Evolutionary conservation across 805 yeast genomes (phyloP).

Genomic region (Metschnikowia bowlesiae): DNA sequence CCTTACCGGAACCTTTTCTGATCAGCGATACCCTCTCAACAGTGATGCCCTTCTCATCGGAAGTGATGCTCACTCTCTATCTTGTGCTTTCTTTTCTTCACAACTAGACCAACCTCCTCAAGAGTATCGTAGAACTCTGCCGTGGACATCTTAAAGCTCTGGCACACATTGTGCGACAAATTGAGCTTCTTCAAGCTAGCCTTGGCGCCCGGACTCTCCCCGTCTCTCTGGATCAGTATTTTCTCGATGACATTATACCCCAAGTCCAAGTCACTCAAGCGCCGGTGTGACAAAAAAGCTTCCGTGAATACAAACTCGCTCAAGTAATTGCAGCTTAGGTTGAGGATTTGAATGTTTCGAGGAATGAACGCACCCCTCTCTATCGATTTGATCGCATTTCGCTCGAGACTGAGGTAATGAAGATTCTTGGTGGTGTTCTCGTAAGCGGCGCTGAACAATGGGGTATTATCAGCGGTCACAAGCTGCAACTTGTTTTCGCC

Average conservation of each 20-base stretch:
- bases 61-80: constrained; percentile 26
- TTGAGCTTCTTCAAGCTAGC: constrained; percentile 16
- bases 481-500: constrained; percentile 14
- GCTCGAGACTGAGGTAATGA: constrained; percentile 13
- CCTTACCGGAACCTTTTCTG: too few species aligned
- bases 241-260: constrained; percentile 6
- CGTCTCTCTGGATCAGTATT: constrained; percentile 5
- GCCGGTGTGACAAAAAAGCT: constrained; percentile 8
- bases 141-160: constrained; percentile 12
- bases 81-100: constrained; percentile 20
- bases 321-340: constrained; percentile 19
- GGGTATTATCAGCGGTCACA: constrained; percentile 12
- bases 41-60: not conserved
- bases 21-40: too few species aligned
- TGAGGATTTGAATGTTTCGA: constrained; percentile 6
- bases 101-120: constrained; percentile 20
- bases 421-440: constrained; percentile 2
- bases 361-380: constrained; percentile 14
- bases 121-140: constrained; percentile 22
- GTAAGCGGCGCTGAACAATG: constrained; percentile 5
- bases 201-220: not conserved
- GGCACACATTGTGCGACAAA: constrained; percentile 18
- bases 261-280: constrained; percentile 14
- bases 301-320: constrained; percentile 12
- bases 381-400: constrained; percentile 14